Evolutionary conservation across 805 yeast species (phyloP), one percentile per base, ranked within the genome.

Genomic region (Starmerella khaoyaiensis): DNA sequence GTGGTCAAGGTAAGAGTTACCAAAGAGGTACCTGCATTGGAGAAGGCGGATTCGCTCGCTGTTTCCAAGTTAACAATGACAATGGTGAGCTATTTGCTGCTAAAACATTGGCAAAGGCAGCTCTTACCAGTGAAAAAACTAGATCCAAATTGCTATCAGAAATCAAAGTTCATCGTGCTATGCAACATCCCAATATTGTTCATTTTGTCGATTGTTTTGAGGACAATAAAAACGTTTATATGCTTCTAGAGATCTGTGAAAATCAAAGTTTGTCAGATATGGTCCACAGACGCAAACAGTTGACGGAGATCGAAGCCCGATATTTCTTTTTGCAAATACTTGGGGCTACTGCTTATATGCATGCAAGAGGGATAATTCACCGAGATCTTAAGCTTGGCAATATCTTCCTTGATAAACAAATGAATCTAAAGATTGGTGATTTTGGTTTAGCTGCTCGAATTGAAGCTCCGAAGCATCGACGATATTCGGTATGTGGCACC

Each of bases 41-140:
- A 25, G 97, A 87, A 63, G 99, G 99, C 43, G 99, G 99, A 0
- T 90, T 90, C 65, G 99, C 98, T 14, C 74, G 97, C 55, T 90
- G 99, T 57, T 90, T 90, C 62, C 96, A 90, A 58, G 90, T 90
- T 68, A 82, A 79, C 56, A 94, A 86, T 60, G 79, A 83, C 44
- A 46, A 52, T 17, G 97, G 97, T 24, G 72, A 74, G 53, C 70
- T 81, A 1, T 90, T 68, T 59, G 99, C 98, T 15, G 98, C 98
- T 22, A 90, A 90, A 56, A 93, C 98, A 0, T 93, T 90, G 25
- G 98, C 99, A 37, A 90, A 90, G 60, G 86, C 86, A 0, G 84
- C 96, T 9, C 78, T 90, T 49, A 80, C 78, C 49, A 77, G 79
- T 43, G 94, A 81, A 52, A 87, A 87, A 67, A 86, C 97, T 10